Base-by-base conservation (phyloP, 306 rosid species). In the Trifolium pratense region DNA sequence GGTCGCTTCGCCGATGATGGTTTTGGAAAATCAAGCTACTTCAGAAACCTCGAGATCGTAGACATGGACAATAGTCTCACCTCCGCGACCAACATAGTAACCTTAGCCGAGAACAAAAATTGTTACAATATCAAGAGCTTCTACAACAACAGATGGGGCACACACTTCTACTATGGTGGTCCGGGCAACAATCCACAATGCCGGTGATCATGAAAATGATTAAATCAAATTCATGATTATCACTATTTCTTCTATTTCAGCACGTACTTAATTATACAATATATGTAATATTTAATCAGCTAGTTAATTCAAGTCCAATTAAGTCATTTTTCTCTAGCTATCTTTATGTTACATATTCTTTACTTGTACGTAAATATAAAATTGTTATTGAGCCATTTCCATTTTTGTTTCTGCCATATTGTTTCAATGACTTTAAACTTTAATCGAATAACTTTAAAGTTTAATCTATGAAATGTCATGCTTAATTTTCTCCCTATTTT, bases 81-180 rank as follows among this genome's bases (percentile, higher is more conserved):
- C 66, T 72, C 88, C 3, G 95, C 87, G 23, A 72, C 64, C 8
- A 85, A 80, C 23, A 82, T 94, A 79, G 84, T 87, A 52, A 91
- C 86, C 26, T 26, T 90, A 40, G 99, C 96, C 0, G 96, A 94
- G 79, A 87, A 91, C 79, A 94, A 89, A 57, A 75, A 86, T 9
- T 94, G 99, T 36, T 94, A 94, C 69, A 46, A 87, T 70, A 91
- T 94, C 76, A 77, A 83, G 67, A 91, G 95, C 84, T 87, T 86
- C 34, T 81, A 73, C 74, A 88, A 70, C 78, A 80, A 78, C 8
- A 85, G 87, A 15, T 94, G 99, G 99, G 99, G 97, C 51, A 85
- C 96, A 4, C 80, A 91, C 64, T 94, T 94, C 78, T 94, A 94
- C 80, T 94, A 88, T 59, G 99, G 99, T 13, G 99, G 96, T 3